These are phyloP conservation scores for Dryadomyces quercivorus DNA, from an alignment of 2,329 filamentous ascomycete genomes.

Conservation along the genomic window DNA sequence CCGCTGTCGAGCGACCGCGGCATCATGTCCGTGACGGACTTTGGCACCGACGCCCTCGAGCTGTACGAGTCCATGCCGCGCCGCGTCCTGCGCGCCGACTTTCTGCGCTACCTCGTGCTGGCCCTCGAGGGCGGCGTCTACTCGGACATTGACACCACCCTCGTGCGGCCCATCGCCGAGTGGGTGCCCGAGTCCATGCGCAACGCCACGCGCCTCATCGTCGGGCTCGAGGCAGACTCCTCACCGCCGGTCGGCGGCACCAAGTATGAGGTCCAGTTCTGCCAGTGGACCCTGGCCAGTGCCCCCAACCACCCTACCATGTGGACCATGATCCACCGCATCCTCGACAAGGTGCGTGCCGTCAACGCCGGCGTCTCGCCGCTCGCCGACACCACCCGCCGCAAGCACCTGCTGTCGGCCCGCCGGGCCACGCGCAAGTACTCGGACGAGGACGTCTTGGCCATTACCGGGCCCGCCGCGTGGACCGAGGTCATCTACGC, in stretches of 20 bases:
- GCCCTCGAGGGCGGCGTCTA: slow-evolving; percentile 30
- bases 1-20: not conserved
- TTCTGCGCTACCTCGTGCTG: slow-evolving; percentile 19
- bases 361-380: not conserved
- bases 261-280: slow-evolving; percentile 20
- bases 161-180: slow-evolving; percentile 32
- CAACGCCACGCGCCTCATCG: slow-evolving; percentile 14
- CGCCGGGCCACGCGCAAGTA: slow-evolving; percentile 2
- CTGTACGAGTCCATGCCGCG: slow-evolving; percentile 11
- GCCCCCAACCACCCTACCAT: slow-evolving; percentile 20
- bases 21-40: not conserved
- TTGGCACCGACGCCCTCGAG: slow-evolving; percentile 3
- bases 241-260: slow-evolving; percentile 15
- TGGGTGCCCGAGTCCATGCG: slow-evolving; percentile 16
- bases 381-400: not conserved
- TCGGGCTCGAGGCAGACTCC: slow-evolving; percentile 22
- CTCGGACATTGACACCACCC: slow-evolving; percentile 45
- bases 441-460: slow-evolving; percentile 17
- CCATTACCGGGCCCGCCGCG: slow-evolving; percentile 18
- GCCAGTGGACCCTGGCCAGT: slow-evolving; percentile 24
- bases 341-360: slow-evolving; percentile 8
- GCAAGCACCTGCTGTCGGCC: not conserved
- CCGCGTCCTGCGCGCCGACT: slow-evolving; percentile 13
- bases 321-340: slow-evolving; percentile 16
- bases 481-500: slow-evolving; percentile 20